A percentile compares a stretch with the other conserved stretches of the same genome.
Evolutionary conservation across 768 basidiomycete genomes (phyloP).

Genomic region (Cystoderma amianthinum): DNA sequence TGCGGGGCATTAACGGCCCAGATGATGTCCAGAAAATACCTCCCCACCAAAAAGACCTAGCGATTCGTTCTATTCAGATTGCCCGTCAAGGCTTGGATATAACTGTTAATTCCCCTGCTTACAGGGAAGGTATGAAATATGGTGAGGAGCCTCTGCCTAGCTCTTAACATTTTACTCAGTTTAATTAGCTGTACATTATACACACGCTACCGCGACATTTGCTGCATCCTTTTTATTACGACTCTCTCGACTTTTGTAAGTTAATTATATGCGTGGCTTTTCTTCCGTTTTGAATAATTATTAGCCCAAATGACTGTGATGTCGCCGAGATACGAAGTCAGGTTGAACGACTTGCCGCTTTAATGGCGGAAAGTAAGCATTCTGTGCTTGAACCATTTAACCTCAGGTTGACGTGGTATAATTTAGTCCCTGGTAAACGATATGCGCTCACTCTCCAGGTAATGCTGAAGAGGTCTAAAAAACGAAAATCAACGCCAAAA

Average conservation of each 20-base stretch:
- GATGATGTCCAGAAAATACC: slow-evolving; percentile 87
- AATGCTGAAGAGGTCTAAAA: slow-evolving; percentile 77
- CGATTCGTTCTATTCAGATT: slow-evolving; percentile 76
- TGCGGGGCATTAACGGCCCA: slow-evolving; percentile 77
- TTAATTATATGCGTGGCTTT: slow-evolving; percentile 5
- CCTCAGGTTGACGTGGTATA: slow-evolving; percentile 1
- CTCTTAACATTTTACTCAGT: not conserved
- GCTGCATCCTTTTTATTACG: slow-evolving; percentile 86
- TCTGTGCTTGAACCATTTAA: not conserved
- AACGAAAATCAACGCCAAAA: slow-evolving; percentile 53
- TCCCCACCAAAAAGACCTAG: slow-evolving; percentile 67
- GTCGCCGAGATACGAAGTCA: slow-evolving; percentile 64
- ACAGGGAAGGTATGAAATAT: slow-evolving; percentile 89
- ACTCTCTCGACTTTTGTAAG: slow-evolving; percentile 82
- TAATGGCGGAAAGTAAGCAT: slow-evolving; percentile 72
- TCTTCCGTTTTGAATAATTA: not conserved
- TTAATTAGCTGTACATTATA: slow-evolving; percentile 72
- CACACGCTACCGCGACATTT: slow-evolving; percentile 92
- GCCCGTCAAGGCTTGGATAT: slow-evolving; percentile 79
- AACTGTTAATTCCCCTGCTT: slow-evolving; percentile 76
- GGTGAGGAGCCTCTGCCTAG: slow-evolving; percentile 34
- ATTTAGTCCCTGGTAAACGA: slow-evolving; percentile 81
- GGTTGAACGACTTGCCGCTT: slow-evolving; percentile 69
- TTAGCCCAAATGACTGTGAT: slow-evolving; percentile 82
- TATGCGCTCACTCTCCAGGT: slow-evolving; percentile 87